Evolutionary conservation across 2,329 filamentous ascomycete genomes (phyloP).

Genomic region (Ophiostoma sp.): DNA sequence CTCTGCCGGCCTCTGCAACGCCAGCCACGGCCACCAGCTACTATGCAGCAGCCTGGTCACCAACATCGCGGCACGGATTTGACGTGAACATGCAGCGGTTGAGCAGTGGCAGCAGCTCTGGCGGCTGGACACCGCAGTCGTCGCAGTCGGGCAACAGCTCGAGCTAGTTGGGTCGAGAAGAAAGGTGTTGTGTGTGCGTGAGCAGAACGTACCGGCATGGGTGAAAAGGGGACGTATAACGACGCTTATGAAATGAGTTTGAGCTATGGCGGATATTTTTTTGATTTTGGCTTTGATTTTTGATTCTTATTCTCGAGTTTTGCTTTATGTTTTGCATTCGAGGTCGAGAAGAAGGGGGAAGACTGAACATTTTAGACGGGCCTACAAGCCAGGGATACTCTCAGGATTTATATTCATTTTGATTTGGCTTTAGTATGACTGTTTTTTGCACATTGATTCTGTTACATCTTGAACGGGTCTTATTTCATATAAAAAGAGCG

Average conservation of each 20-base stretch:
- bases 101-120: conserved; percentile 1
- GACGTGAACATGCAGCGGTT: not conserved
- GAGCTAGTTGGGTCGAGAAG: not conserved
- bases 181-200: not conserved
- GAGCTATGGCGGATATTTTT: not conserved
- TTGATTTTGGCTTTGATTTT: too few relatives aligned
- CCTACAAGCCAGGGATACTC: not conserved
- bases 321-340: not conserved
- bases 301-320: not conserved
- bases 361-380: conserved; percentile 4
- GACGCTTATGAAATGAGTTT: not conserved
- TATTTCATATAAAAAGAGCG: not conserved
- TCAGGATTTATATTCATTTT: not conserved
- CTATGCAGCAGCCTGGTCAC: not conserved
- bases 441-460: not conserved
- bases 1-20: not conserved
- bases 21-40: not conserved
- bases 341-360: not conserved
- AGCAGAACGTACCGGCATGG: not conserved
- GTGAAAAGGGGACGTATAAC: not conserved
- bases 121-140: conserved; percentile 2
- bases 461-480: not conserved
- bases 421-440: not conserved
- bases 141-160: not conserved
- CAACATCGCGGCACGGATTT: not conserved